These are phyloP conservation scores for Calocybe cyanea DNA, from an alignment of 768 basidiomycete species.

Conservation along the genomic window DNA sequence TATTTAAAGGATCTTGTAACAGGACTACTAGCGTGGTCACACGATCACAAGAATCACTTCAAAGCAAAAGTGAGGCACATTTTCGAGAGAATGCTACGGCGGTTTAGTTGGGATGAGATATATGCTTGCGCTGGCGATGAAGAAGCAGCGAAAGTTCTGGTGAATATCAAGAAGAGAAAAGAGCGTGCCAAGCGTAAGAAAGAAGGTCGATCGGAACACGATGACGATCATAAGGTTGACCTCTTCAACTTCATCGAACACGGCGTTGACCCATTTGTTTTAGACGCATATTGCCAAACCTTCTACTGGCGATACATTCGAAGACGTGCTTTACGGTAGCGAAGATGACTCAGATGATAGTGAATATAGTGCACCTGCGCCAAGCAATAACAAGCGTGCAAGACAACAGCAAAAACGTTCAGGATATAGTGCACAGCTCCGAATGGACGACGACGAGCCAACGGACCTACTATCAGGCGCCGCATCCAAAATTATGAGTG, in stretches of 20 bases:
- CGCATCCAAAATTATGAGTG: conserved; percentile 66
- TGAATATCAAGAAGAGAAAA: conserved; percentile 95
- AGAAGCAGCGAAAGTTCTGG: conserved; percentile 82
- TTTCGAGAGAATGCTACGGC: conserved; percentile 90
- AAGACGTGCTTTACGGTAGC: conserved; percentile 95
- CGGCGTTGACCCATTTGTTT: conserved; percentile 4
- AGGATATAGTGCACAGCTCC: conserved; percentile 56
- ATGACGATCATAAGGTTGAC: conserved; percentile 44
- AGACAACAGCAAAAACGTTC: conserved; percentile 27
- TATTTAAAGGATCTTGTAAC: conserved; percentile 79
- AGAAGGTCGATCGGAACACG: conserved; percentile 54
- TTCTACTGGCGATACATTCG: conserved; percentile 83
- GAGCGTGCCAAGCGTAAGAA: conserved; percentile 90
- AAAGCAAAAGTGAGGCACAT: conserved; percentile 95
- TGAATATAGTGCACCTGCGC: conserved; percentile 50
- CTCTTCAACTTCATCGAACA: not conserved
- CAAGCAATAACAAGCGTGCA: no score
- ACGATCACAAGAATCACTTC: conserved; percentile 99
- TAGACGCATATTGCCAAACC: conserved; percentile 46
- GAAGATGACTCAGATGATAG: conserved; percentile 85
- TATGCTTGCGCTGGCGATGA: conserved; percentile 71
- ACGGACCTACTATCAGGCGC: conserved; percentile 91
- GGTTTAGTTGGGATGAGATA: conserved; percentile 86
- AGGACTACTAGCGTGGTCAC: conserved; percentile 85
- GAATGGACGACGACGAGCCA: conserved; percentile 87